Conservation (phyloP, 495 filamentous ascomycete genomes). For the Bathelium albidoporum region DNA sequence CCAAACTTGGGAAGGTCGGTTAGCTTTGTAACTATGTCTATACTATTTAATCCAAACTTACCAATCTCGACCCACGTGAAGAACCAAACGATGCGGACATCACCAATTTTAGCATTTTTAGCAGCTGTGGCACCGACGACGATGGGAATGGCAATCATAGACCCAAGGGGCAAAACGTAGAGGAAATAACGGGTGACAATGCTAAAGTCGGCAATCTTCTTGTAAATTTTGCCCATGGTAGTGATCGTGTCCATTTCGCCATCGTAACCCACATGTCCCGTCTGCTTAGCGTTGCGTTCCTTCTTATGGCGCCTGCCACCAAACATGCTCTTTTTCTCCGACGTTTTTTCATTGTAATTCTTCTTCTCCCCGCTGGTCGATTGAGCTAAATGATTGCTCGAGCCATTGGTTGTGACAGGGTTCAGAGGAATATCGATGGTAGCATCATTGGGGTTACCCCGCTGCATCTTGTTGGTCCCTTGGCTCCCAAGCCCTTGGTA, state of each 20-base stretch:
- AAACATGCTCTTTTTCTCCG: conserved; percentile 47
- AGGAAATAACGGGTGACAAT: conserved; percentile 80
- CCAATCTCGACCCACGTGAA: conserved; percentile 82
- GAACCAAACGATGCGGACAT: conserved; percentile 63
- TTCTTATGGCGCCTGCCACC: conserved; percentile 45
- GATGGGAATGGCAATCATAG: conserved; percentile 70
- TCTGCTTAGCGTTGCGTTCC: conserved; percentile 38
- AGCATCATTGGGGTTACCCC: conserved; percentile 38
- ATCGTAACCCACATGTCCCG: conserved; percentile 37
- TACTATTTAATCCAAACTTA: conserved; percentile 6
- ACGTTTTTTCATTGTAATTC: conserved; percentile 10
- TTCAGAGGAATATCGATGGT: conserved; percentile 51
- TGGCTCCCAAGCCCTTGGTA: not conserved
- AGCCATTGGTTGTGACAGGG: conserved; percentile 31
- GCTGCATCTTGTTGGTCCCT: conserved; percentile 2
- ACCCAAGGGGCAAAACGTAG: conserved; percentile 70
- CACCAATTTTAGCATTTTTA: conserved; percentile 45
- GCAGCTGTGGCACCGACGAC: conserved; percentile 55
- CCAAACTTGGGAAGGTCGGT: conserved; percentile 47
- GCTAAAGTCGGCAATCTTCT: conserved; percentile 73
- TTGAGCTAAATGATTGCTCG: conserved; percentile 34
- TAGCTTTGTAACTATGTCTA: not conserved
- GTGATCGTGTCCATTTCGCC: conserved; percentile 58
- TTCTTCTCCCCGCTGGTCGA: conserved; percentile 1
- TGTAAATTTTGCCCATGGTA: conserved; percentile 77